Evolutionary conservation across 176 grass and related monocot species (phyloP), one percentile per base, ranked within the genome.

Genomic region (Triticum dicoccoides): DNA sequence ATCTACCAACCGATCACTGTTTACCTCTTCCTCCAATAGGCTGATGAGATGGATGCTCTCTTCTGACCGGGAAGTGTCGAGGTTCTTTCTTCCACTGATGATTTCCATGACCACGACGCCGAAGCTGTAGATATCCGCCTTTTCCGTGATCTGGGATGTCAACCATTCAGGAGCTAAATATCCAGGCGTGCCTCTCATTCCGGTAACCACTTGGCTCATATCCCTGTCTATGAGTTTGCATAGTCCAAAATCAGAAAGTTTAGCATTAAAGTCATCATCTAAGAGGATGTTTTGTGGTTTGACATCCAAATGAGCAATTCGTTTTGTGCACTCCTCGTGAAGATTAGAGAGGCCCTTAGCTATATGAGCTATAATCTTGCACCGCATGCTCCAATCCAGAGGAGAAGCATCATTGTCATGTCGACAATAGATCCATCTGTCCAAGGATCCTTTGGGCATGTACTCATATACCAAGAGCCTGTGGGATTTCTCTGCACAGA

Each of bases 261-360:
- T 90, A 6, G 83, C 78, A 30, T 34, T 27, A 11, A 90, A 90
- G 4, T 71, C 70, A 6, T 82, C 83, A 29, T 90, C 88, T 21
- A 90, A 65, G 34, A 90, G 83, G 49, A 90, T 90, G 27, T 90
- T 90, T 20, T 86, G 79, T 20, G 88, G 88, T 24, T 86, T 90
- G 62, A 90, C 81, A 64, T 86, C 88, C 29, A 90, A 54, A 65
- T 90, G 83, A 63, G 72, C 79, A 64, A 90, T 92, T 34, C 77
- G 56, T 75, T 87, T 86, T 9, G 24, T 59, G 37, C 87, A 92
- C 63, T 89, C 84, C 35, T 92, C 84, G 47, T 92, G 87, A 20
- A 92, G 87, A 84, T 92, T 89, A 17, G 64, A 89, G 0, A 92
- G 71, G 7, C 76, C 91, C 79, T 87, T 89, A 21, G 87, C 84